Evolutionary conservation across 805 yeast genomes (phyloP), one percentile per base, ranked within the genome.

Genomic region (Candida maesae): DNA sequence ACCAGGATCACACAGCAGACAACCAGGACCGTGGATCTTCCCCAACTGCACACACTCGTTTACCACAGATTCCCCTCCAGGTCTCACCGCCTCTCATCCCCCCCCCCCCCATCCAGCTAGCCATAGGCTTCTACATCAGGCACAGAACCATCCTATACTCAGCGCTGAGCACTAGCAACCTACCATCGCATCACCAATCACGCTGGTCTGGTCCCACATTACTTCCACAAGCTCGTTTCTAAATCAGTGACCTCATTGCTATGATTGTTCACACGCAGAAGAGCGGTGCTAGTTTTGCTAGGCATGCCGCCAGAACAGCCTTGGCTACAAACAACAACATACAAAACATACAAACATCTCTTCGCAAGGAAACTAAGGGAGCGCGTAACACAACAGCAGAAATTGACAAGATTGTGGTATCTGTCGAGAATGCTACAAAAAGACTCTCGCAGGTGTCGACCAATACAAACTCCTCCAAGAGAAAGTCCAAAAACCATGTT

Each of bases 271-370:
- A 33, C 29, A 11, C 39, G 3, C 43, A 31, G n/a, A 35, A 36
- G 33, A 41, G 36, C 31, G 33, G 28, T 9, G 38, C 42, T 18
- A 38, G 53, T 34, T 53, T 56, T 27, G 61, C 61, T 5, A 49
- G 36, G 32, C 51, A 46, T 14, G 61, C 61, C 5, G 61, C 61
- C 15, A 44, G 53, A 24, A 39, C 53, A 10, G 55, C 56, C 1
- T 36, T 49, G 28, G 51, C 42, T 5, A 44, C 50, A 10, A 51
- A 50, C 42, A 47, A 38, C 26, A 55, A 53, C 36, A 21, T 47
- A 13, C 34, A 36, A 7, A 53, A 53, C 36, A 36, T 47, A 51
- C 44, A 79, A 74, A 73, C 74, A 5, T 49, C 73, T n/a, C n/a
- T n/a, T n/a, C n/a, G n/a, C n/a, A n/a, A 17, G 14, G 36, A n/a